These are phyloP conservation scores for Malania oleifera DNA, from an alignment of 164 flowering plant genomes.

Conservation along the genomic window DNA sequence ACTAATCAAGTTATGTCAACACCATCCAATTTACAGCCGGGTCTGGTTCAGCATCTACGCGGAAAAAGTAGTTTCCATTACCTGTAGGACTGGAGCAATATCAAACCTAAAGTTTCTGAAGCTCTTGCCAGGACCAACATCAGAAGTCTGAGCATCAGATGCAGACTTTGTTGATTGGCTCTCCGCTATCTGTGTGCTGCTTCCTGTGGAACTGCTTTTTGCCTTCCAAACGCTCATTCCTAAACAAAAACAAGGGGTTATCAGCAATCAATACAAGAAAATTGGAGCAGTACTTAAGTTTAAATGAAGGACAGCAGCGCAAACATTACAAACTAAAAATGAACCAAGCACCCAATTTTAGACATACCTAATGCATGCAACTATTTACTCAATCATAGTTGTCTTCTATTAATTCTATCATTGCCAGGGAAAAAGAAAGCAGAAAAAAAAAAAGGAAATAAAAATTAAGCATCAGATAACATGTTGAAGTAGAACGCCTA, in stretches of 20 bases:
- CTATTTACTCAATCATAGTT: too few species aligned
- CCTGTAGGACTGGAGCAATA: constrained; percentile 32
- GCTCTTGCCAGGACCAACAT: constrained; percentile 37
- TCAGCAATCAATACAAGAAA: constrained; percentile 6
- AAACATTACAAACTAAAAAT: not conserved
- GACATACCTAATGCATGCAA: too few species aligned
- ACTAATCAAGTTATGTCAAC: constrained; percentile 8
- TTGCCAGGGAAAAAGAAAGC: not conserved
- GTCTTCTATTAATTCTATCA: too few species aligned
- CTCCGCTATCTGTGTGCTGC: constrained; percentile 34
- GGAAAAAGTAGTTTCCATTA: constrained; percentile 42
- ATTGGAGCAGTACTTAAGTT: too few species aligned
- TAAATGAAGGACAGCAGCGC: too few species aligned
- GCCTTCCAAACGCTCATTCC: constrained; percentile 79
- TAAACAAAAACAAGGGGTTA: constrained; percentile 18
- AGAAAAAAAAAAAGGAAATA: not conserved
- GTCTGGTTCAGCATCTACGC: constrained; percentile 6
- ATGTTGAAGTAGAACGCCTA: too few species aligned
- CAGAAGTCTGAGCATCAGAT: constrained; percentile 27
- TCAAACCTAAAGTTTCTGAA: constrained; percentile 50
- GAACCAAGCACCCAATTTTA: too few species aligned
- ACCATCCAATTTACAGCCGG: constrained; percentile 3
- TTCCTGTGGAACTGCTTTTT: constrained; percentile 52
- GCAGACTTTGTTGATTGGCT: constrained; percentile 34
- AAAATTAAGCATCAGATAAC: not conserved